Evolutionary conservation across 352 stramenopile species (phyloP), one percentile per base, ranked within the genome.

Genomic region (Pythium insidiosum): DNA sequence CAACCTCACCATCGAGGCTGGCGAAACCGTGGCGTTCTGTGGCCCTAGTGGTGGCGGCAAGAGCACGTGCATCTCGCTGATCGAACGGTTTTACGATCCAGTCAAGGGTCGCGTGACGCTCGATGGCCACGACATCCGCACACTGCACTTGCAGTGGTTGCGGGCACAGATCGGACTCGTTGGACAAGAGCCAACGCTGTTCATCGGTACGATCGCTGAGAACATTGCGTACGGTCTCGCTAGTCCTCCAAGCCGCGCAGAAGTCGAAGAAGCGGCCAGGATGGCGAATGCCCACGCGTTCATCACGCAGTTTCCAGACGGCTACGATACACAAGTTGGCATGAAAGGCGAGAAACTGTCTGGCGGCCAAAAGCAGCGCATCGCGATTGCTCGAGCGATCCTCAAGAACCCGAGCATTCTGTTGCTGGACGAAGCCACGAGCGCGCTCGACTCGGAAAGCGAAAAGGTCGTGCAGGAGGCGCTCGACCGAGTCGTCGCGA

Each of bases 201-300:
- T 83, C 37, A 48, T 73, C 7, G 74, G 72, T 7, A 82, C 72
- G 5, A 80, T 88, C 13, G 59, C 55, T 1, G 72, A 88, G 22
- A 84, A 88, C 48, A 88, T 88, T 20, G 56, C 65, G 20, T 78
- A 78, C 25, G 74, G 67, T 7, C 58, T 75, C 38, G 65, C 68
- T 29, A 22, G 49, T 10, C 58, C 60, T 39, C 69, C 58, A n/a
- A 63, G 23, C 5, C 45, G 68, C 34, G 68, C 82, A 4, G 84
- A 95, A 52, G 71, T 98, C 46, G 64, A 88, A 15, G 47, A 77
- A 23, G 93, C 92, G n/a, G 88, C 91, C 4, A 72, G 84, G 47
- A 65, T 96, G 25, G 93, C 94, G n/a, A 97, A 97, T 56, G 91
- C 90, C 1, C 72, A 97, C 58, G 61, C 79, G 21, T 98, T 98